phyloP scores from a whole-genome alignment of 2,329 filamentous ascomycete species.

The Monilinia laxa region DNA sequence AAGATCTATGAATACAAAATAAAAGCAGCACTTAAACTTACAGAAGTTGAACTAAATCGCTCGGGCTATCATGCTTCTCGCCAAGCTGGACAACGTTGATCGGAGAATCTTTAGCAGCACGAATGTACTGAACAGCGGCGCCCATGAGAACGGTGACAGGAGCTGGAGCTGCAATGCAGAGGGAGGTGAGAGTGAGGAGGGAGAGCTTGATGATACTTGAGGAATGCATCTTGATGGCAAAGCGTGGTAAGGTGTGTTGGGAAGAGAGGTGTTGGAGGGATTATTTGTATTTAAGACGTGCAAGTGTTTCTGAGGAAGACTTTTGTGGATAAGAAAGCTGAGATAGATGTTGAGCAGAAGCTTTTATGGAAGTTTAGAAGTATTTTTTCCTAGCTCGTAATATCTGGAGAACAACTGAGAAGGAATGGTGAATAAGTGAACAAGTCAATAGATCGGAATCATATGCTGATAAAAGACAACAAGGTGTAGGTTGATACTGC shows the following conservation, averaged over 20 bases:
- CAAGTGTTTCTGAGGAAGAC: no score
- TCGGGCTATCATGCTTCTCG: background rate
- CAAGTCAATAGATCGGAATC: background rate
- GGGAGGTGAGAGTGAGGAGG: background rate
- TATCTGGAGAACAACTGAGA: background rate
- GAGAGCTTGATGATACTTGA: background rate
- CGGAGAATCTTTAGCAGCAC: background rate
- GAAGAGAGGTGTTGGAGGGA: no score
- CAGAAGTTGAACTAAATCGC: background rate
- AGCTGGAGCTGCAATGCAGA: constrained; percentile 7
- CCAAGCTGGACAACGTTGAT: background rate
- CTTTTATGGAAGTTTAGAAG: background rate
- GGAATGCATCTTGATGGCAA: constrained; percentile 3
- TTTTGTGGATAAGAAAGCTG: background rate
- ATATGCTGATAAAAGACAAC: background rate
- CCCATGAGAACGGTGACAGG: background rate
- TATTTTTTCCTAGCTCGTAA: background rate
- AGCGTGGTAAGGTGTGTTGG: background rate
- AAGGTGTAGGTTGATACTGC: background rate
- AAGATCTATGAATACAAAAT: no score
- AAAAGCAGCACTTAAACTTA: background rate
- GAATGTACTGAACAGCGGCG: background rate
- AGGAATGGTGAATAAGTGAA: background rate
- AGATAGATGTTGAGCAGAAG: background rate
- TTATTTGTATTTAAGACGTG: background rate